Base-by-base conservation (phyloP, 148 eudicot genomes). In the Heliosperma pusillum region DNA sequence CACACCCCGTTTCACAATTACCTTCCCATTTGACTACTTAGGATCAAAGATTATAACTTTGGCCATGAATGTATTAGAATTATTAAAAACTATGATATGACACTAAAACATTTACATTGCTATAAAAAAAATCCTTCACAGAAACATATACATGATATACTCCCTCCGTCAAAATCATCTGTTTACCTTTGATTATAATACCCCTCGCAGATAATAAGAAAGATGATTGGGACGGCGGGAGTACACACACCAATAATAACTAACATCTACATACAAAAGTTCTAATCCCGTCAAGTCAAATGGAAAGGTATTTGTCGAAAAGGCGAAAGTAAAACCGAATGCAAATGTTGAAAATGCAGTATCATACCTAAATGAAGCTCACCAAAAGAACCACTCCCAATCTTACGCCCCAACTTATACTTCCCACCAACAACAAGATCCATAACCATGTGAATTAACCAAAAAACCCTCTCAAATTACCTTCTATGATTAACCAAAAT, bases 351-450 rank as follows among this genome's bases (percentile, higher is more conserved):
- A 10, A 71, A 44, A 16, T 76, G 27, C 20, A 71, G 67, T 6
- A 25, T 69, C 82, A 66, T 82, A 87, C 87, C 89, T 36, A 87
- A 26, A 84, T 82, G 78, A 66, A 84, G 83, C 66, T 87, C 87
- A 21, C 89, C 89, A 76, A 87, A 87, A 17, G 89, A 87, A 67
- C 89, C 89, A 82, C 89, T 87, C n/a, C 89, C 89, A 71, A 87
- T 84, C 74, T 87, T 87, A 16, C 86, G 56, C 8, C 86, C 87
- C 73, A 87, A 50, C 72, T 82, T 87, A 79, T 67, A 87, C 45
- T 84, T 87, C 33, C 78, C 77, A 69, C 87, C 87, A 71, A 87
- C 80, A 50, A 84, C 55, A 50, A 50, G 55, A 50, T 50, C 55
- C 55, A 50, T 50, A 50, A 11, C 55, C 55, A 15, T 50, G 55